A percentile compares a stretch with the other conserved stretches of the same genome.
Evolutionary conservation across 352 stramenopile genomes (phyloP).

Genomic region (Globisporangium solare): DNA sequence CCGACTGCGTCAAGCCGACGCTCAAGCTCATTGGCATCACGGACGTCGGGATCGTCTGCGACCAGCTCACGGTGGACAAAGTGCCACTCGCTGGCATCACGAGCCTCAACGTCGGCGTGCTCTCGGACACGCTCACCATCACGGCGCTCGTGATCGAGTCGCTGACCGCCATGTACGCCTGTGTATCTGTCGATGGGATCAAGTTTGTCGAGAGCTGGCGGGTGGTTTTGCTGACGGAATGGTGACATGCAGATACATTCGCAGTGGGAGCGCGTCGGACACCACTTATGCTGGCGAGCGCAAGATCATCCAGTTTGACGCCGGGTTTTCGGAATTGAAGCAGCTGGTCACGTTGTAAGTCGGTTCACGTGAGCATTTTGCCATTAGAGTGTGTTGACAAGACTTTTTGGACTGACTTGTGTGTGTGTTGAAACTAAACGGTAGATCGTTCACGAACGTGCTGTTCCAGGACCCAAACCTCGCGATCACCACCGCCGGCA

Average conservation of each 20-base stretch:
- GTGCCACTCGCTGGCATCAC: slow-evolving; percentile 8
- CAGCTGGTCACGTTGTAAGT: slow-evolving; percentile 13
- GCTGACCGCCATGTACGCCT: slow-evolving; percentile 8
- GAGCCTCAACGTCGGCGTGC: slow-evolving; percentile 12
- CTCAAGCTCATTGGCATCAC: slow-evolving; percentile 10
- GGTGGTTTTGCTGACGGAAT: no score
- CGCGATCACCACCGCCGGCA: slow-evolving; percentile 10
- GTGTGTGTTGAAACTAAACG: slow-evolving; percentile 1
- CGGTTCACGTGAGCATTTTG: no score
- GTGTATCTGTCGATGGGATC: no score
- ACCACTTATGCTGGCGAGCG: not conserved
- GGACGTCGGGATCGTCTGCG: slow-evolving; percentile 14
- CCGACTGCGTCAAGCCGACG: slow-evolving; percentile 8
- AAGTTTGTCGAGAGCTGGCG: no score
- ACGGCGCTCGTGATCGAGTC: slow-evolving; percentile 17
- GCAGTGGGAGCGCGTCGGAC: slow-evolving; percentile 12
- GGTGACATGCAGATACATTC: slow-evolving; percentile 5
- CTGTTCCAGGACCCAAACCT: slow-evolving; percentile 15
- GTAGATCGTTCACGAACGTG: slow-evolving; percentile 20
- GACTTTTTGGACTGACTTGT: not conserved
- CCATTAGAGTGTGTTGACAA: not conserved
- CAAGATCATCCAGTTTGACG: slow-evolving; percentile 10
- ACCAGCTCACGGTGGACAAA: not conserved
- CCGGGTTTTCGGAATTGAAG: slow-evolving; percentile 16
- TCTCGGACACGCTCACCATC: slow-evolving; percentile 8